These are phyloP conservation scores for Fusarium sp. DNA, from an alignment of 2,329 filamentous ascomycete species.

Conservation along the genomic window DNA sequence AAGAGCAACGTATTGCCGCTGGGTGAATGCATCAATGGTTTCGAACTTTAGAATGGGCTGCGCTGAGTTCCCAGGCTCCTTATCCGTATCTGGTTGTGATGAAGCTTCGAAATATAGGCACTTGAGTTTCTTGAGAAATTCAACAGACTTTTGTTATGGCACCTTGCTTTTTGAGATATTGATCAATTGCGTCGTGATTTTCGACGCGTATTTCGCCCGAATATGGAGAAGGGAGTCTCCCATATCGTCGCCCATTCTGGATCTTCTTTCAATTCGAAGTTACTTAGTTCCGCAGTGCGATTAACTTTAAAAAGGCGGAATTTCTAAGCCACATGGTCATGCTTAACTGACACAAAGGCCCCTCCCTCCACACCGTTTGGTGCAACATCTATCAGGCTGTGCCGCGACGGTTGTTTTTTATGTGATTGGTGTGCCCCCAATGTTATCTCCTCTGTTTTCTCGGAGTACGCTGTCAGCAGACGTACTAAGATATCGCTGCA, in stretches of 20 bases:
- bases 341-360: too few species aligned
- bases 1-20: fast-evolving
- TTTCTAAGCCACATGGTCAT: too few species aligned
- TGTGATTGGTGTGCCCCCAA: too few species aligned
- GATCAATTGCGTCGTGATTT: background rate
- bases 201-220: background rate
- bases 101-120: background rate
- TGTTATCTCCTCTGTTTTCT: too few species aligned
- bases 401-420: too few species aligned
- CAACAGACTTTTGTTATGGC: background rate
- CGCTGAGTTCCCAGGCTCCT: fast-evolving
- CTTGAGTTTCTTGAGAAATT: background rate
- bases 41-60: fast-evolving
- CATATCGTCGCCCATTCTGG: background rate
- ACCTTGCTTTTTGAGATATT: fast-evolving
- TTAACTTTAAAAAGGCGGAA: too few species aligned
- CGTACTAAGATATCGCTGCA: too few species aligned
- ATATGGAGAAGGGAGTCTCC: background rate
- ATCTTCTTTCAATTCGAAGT: too few species aligned
- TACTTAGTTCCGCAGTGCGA: too few species aligned
- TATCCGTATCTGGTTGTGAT: background rate
- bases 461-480: too few species aligned
- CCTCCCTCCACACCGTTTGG: too few species aligned
- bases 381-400: too few species aligned
- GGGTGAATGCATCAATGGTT: fast-evolving